Percentiles rank a stretch among this genome's conserved stretches.
These are phyloP conservation scores for Cercis canadensis DNA, from an alignment of 306 rosid genomes.

Conservation along the genomic window DNA sequence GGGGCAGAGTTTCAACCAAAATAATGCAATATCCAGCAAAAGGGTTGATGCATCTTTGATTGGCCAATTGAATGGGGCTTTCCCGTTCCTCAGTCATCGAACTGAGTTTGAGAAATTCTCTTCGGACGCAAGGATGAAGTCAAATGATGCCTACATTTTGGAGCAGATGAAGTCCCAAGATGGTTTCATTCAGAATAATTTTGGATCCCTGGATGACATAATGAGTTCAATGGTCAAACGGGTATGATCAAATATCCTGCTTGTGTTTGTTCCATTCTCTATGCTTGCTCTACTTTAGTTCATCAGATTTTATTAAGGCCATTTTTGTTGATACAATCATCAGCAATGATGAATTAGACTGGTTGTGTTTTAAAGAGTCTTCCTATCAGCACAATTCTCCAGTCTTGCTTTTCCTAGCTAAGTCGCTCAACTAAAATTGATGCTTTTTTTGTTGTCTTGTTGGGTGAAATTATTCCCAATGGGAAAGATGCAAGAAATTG, in stretches of 20 bases:
- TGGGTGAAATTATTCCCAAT: no score
- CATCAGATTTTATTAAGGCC: neutral
- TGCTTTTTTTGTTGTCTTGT: no score
- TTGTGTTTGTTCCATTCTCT: neutral
- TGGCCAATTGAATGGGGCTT: slow-evolving; percentile 44
- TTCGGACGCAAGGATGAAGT: slow-evolving; percentile 42
- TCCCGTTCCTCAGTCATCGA: slow-evolving; percentile 37
- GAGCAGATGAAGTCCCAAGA: slow-evolving; percentile 47
- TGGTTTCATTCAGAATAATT: slow-evolving; percentile 45
- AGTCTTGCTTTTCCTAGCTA: neutral
- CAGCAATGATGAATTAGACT: no score
- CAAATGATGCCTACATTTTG: slow-evolving; percentile 45
- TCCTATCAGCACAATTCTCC: neutral
- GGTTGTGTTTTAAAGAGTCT: neutral
- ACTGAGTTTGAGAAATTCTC: slow-evolving; percentile 39
- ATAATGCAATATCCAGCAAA: slow-evolving; percentile 39
- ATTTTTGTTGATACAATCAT: neutral
- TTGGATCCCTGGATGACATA: slow-evolving; percentile 62
- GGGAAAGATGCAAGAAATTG: no score
- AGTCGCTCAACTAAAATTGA: neutral
- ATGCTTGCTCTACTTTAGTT: neutral
- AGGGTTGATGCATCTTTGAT: slow-evolving; percentile 40
- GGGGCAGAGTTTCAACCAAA: slow-evolving; percentile 53
- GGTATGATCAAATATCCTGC: slow-evolving; percentile 50
- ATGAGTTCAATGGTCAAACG: slow-evolving; percentile 47